Base-by-base conservation (phyloP, 352 stramenopile species). In the Globisporangium yorkense region DNA sequence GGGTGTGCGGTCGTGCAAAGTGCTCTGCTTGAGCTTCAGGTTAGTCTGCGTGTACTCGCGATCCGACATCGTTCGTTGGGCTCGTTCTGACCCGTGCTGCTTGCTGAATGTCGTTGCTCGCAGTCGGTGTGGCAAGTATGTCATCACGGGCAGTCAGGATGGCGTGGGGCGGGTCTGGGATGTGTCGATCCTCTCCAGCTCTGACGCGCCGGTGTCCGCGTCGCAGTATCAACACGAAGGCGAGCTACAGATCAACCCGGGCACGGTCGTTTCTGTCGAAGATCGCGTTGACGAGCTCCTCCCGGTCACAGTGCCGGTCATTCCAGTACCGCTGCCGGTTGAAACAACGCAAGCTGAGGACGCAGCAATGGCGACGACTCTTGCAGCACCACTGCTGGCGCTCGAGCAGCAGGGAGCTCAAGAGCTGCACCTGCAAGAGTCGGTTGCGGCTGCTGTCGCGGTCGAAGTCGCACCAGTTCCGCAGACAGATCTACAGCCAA, bases 131-230 rank as follows among this genome's bases (percentile, higher is more conserved):
- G 94, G 69, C 67, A 84, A 73, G 70, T 97, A 74, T 60, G 87
- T 99, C 52, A 88, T 89, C 4, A 97, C 95, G 31, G 96, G 94
- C 6, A 89, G 88, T 7, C 89, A 98, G 70, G 95, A 99, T 75
- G 94, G 90, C 47, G 82, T 98, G 16, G 89, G 79, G 43, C 80
- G 92, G 24, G 74, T 98, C 24, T 99, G 92, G 94, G 72, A 88
- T 65, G 84, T 90, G 47, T 84, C 76, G 8, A 64, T 87, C 21
- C 65, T 80, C 43, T 80, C 69, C 21, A 55, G 66, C 18, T 63
- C 73, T 9, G 60, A 84, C 39, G 75, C 73, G 3, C 75, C 75
- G 56, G 70, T 68, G 16, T 74, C 80, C 18, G 59, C 79, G 20
- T 75, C 75, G 41, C 67, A 74, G 39, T 86, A 77, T 43, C 75